Evolutionary conservation across 306 rosid species (phyloP), one percentile per base, ranked within the genome.

Genomic region (Castanea mollissima): DNA sequence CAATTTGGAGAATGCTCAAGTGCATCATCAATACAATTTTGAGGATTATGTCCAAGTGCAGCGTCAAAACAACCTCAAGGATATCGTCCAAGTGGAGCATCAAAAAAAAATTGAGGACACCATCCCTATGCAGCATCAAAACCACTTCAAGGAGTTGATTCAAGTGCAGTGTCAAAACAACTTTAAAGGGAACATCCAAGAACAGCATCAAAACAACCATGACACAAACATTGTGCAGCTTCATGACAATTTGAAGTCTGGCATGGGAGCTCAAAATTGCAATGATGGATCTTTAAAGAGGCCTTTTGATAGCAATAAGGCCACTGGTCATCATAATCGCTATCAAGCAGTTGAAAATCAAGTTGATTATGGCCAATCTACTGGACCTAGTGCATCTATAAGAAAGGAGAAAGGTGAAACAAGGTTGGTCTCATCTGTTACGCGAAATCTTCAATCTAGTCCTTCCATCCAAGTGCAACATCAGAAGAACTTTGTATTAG

Each of bases 371-470:
- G 71, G 38, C 67, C 69, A 55, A 62, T 73, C 35, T 29, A 21
- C 76, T 46, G 62, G 75, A 41, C n/a, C 86, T 55, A 27, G 14
- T 25, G 34, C 76, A n/a, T 56, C 69, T 25, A 74, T 56, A 69
- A 25, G 6, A 23, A 62, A 71, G 41, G 46, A 71, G 71, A 75
- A 69, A 38, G 38, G 41, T 19, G 74, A 44, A 59, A 31, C 15
- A 19, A 19, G 25, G 21, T 60, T 60, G 67, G 72, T 20, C 44
- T 44, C 74, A 19, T 58, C 85, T 27, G 9, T 27, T 7, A 27
- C 16, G 64, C 23, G 32, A 77, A 82, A 32, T 62, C n/a, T 63
- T 77, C 60, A 71, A 34, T 51, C 35, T 49, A 32, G 60, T 51
- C 59, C 34, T 2, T 38, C 32, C 19, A 8, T 63, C 68, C 76